These are phyloP conservation scores for Spiraea crenata DNA, from an alignment of 331 rosid genomes.

Conservation along the genomic window DNA sequence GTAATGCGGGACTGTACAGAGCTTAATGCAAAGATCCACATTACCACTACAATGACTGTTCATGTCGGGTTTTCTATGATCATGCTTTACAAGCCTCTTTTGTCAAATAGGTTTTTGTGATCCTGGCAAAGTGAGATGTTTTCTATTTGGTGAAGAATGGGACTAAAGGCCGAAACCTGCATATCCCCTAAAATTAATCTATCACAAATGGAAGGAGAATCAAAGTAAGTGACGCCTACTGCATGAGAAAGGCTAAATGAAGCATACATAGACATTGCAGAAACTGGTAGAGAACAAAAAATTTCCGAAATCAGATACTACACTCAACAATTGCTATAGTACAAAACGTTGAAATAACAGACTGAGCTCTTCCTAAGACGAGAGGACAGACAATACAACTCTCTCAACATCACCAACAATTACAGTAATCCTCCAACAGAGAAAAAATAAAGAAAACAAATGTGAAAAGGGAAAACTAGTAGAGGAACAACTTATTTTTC, in stretches of 20 bases:
- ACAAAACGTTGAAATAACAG: not conserved
- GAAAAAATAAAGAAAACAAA: not conserved
- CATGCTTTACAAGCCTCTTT: too few relatives aligned
- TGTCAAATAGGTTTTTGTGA: too few relatives aligned
- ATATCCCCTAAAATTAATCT: too few relatives aligned
- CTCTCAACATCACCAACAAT: conserved; percentile 22
- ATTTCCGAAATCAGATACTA: not conserved
- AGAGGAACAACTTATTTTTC: conserved; percentile 9
- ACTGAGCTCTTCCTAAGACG: not conserved
- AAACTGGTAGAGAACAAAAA: not conserved
- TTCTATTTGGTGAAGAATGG: not conserved
- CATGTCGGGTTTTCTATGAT: too few relatives aligned
- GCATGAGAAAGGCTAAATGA: too few relatives aligned
- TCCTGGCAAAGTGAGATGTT: not conserved
- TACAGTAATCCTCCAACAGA: conserved; percentile 2
- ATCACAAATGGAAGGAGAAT: too few relatives aligned
- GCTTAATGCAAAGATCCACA: conserved; percentile 32
- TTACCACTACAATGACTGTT: conserved; percentile 9
- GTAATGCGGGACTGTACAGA: conserved; percentile 26
- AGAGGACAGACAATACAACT: not conserved
- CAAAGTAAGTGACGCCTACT: too few relatives aligned
- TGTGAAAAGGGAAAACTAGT: not conserved
- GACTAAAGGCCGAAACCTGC: too few relatives aligned
- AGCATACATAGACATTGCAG: not conserved
- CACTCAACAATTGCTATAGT: conserved; percentile 5